Conservation (phyloP, 2,329 filamentous ascomycete species). For the Elsinoe ampelina region DNA sequence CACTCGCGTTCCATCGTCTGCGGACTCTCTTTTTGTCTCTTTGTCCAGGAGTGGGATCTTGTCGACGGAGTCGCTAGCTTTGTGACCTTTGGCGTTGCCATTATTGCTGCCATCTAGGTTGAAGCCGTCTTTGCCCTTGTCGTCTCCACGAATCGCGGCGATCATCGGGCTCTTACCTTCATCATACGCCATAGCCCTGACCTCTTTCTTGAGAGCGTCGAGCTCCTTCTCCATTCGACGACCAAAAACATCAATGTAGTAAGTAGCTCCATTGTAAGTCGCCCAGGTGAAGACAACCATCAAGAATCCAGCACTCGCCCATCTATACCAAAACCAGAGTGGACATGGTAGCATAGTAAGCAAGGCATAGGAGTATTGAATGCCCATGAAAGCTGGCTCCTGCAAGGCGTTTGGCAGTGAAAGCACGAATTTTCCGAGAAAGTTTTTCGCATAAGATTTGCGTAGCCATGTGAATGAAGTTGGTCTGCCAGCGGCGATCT, state of each 20-base stretch:
- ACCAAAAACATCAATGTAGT: slow-evolving; percentile 96
- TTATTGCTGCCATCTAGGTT: not conserved
- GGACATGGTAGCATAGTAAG: slow-evolving; percentile 92
- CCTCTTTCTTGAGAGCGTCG: slow-evolving; percentile 78
- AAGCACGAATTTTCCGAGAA: slow-evolving; percentile 79
- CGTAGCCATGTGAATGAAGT: slow-evolving; percentile 98
- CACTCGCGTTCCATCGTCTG: not conserved
- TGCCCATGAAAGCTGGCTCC: slow-evolving; percentile 87
- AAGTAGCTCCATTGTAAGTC: slow-evolving; percentile 93
- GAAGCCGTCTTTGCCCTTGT: slow-evolving; percentile 13
- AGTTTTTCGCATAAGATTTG: slow-evolving; percentile 78
- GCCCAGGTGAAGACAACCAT: slow-evolving; percentile 83
- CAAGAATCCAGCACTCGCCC: slow-evolving; percentile 69
- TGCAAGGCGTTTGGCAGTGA: slow-evolving; percentile 66
- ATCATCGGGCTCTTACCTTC: slow-evolving; percentile 14
- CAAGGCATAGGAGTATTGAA: slow-evolving; percentile 85
- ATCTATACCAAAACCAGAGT: slow-evolving; percentile 85
- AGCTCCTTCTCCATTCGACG: slow-evolving; percentile 95
- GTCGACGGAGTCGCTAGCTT: slow-evolving; percentile 36
- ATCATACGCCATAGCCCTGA: slow-evolving; percentile 72
- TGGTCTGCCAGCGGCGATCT: slow-evolving; percentile 89
- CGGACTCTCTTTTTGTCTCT: not conserved
- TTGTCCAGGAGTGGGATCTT: slow-evolving; percentile 47
- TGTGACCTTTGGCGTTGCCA: slow-evolving; percentile 4
- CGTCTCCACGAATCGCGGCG: slow-evolving; percentile 2